Conservation (phyloP, 768 basidiomycete genomes). For the Podaxis sp. region DNA sequence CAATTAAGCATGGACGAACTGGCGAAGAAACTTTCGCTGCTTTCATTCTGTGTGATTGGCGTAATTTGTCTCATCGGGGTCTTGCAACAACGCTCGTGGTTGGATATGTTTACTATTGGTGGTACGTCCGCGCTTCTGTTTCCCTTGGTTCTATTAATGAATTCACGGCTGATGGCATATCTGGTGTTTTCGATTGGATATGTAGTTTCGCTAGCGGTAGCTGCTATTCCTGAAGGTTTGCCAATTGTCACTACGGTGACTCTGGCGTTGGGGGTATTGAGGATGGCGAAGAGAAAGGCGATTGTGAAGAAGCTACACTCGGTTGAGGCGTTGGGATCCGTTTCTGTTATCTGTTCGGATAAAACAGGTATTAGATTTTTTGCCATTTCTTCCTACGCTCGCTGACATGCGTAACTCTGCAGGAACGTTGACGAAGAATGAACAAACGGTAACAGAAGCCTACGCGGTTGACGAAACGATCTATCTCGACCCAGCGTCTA, state of each 20-base stretch:
- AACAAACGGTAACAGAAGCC: conserved; percentile 89
- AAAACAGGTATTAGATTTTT: conserved; percentile 70
- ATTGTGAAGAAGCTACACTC: conserved; percentile 97
- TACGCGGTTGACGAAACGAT: conserved; percentile 86
- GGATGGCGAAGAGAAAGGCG: conserved; percentile 93
- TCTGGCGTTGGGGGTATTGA: conserved; percentile 87
- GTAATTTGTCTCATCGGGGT: conserved; percentile 91
- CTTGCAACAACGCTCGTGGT: conserved; percentile 81
- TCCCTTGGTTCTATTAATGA: not conserved
- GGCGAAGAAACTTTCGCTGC: conserved; percentile 83
- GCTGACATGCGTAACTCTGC: conserved; percentile 17
- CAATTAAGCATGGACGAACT: conserved; percentile 97
- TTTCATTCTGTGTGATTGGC: conserved; percentile 95
- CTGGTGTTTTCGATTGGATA: not conserved
- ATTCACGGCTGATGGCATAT: not conserved
- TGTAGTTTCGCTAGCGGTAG: conserved; percentile 94
- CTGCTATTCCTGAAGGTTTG: conserved; percentile 94
- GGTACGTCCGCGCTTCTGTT: conserved; percentile 47
- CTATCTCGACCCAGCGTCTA: conserved; percentile 56
- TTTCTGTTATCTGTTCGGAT: conserved; percentile 97
- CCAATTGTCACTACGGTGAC: conserved; percentile 98
- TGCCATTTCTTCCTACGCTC: conserved; percentile 9
- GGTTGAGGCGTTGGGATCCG: conserved; percentile 90
- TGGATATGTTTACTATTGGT: conserved; percentile 99
- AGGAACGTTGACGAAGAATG: conserved; percentile 94